A percentile compares a stretch with the other conserved stretches of the same genome.
Evolutionary conservation across 73 alveolate species (phyloP).

Genomic region (Paramecium sexaurelia): DNA sequence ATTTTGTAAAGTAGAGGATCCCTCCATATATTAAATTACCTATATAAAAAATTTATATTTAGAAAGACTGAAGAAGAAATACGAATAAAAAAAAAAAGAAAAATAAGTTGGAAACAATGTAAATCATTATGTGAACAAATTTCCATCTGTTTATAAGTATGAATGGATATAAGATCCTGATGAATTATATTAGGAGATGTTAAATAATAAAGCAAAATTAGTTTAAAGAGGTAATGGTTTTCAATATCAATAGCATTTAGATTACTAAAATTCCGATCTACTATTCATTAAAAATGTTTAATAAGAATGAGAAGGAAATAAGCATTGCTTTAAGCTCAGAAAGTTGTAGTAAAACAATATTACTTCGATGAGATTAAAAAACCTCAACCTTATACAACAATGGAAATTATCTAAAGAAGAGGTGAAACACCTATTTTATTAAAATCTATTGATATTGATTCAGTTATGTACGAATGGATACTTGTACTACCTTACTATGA

Average conservation of each 20-base stretch:
- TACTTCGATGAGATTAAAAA: neutral
- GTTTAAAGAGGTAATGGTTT: neutral
- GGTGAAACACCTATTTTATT: neutral
- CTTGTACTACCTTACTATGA: neutral
- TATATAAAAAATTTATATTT: neutral
- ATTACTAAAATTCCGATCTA: neutral
- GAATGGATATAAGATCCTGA: conserved; percentile 26
- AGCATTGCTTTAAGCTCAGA: neutral
- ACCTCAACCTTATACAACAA: neutral
- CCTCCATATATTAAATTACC: neutral
- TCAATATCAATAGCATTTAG: neutral
- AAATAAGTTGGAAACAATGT: neutral
- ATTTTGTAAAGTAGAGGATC: neutral
- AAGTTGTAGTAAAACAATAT: neutral
- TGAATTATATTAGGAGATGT: neutral
- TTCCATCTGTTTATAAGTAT: neutral
- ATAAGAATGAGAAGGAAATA: neutral
- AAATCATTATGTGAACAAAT: neutral
- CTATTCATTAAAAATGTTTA: neutral
- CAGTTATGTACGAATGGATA: neutral
- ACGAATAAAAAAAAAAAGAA: neutral
- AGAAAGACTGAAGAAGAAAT: neutral
- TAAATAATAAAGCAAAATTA: neutral
- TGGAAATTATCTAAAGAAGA: neutral
- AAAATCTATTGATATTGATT: neutral